Evolutionary conservation across 306 rosid genomes (phyloP).

Genomic region (Trifolium pratense): DNA sequence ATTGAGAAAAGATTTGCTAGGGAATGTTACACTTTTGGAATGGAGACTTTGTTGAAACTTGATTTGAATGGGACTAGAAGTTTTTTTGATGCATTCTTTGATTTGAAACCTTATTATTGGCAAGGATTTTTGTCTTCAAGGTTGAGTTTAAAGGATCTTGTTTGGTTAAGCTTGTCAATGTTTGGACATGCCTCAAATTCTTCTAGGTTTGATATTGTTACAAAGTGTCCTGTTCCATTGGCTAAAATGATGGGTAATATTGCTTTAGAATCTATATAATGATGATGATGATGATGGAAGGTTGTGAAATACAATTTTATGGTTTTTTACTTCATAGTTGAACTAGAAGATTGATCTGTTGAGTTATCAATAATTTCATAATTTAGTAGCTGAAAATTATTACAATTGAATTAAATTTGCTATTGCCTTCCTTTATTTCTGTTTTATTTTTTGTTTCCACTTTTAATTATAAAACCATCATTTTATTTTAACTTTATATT

Average conservation of each 20-base stretch:
- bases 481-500: no score
- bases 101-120: conserved; percentile 72
- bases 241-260: conserved; percentile 70
- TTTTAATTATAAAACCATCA: no score
- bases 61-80: conserved; percentile 70
- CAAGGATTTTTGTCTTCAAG: conserved; percentile 88
- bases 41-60: conserved; percentile 87
- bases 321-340: neutral
- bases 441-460: no score
- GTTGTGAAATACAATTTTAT: neutral
- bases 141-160: conserved; percentile 61
- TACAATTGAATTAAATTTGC: conserved; percentile 1
- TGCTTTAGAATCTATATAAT: conserved; percentile 54
- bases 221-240: conserved; percentile 80
- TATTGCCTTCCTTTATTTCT: neutral
- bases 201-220: conserved; percentile 71
- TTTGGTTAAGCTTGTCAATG: conserved; percentile 58
- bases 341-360: conserved; percentile 3
- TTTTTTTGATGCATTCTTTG: conserved; percentile 86
- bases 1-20: conserved; percentile 57
- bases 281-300: conserved; percentile 42
- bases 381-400: conserved; percentile 1
- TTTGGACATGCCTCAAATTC: conserved; percentile 67
- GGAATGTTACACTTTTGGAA: conserved; percentile 81
- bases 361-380: neutral